Evolutionary conservation across 768 basidiomycete species (phyloP), one percentile per base, ranked within the genome.

Genomic region (Gelatoporia subvermispora): DNA sequence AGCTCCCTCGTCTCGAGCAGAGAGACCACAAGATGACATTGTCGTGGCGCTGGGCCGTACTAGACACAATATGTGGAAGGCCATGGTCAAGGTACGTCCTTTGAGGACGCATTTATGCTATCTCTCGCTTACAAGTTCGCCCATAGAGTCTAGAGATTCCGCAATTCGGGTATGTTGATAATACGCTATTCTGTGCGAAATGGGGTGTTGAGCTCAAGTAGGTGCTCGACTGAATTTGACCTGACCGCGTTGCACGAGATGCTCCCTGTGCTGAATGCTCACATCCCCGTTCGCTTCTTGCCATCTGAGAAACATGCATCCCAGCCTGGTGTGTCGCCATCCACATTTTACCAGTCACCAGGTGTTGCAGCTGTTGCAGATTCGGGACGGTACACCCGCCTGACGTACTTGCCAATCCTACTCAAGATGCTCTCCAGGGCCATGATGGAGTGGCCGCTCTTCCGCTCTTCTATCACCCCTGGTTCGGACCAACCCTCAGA

Each of bases 61-160:
- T 13, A 72, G 91, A 46, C 79, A 82, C 60, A 82, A 81, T 9
- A 94, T 93, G 91, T 93, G 82, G 84, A 88, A 88, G 56, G 85
- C 88, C 2, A 93, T 93, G 91, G 78, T 74, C 9, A 88, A 88
- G 78, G 88, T 84, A 42, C 22, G 68, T 53, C 17, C 37, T 17
- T 35, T 21, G 40, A 1, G 23, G 2, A 28, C 15, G 28, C 28
- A 13, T 31, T 7, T 31, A 31, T 31, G 23, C 22, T 28, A n/a
- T 17, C 20, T 18, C 4, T 3, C n/a, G n/a, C n/a, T 41, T 17
- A 16, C 44, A 41, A 34, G 41, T 35, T 21, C 23, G 28, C 16
- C 46, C 56, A 4, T 55, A 90, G 89, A 89, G 89, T 57, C 73
- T 93, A 45, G 81, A 86, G 58, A 86, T 93, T 55, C 90, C 91